Evolutionary conservation across 2,329 filamentous ascomycete species (phyloP), one percentile per base, ranked within the genome.

Genomic region (Scleromitrula shiraiana): DNA sequence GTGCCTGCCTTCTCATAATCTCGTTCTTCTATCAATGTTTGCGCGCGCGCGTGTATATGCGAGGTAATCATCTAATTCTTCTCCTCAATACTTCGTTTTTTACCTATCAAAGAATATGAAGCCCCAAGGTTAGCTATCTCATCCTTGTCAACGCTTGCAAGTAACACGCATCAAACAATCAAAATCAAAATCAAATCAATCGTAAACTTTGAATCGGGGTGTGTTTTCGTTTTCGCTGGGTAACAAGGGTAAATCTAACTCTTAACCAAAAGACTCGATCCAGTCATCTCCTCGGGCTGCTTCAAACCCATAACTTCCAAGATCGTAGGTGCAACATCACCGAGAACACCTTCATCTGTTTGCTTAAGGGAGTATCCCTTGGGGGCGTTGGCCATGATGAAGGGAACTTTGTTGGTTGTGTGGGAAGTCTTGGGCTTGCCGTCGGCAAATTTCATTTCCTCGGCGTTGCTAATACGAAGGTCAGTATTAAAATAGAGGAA

Each of bases 361-460:
- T 80, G 75, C 72, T 89, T 84, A 62, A 98, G 73, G 61, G 80
- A 88, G 83, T 85, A 96, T 59, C 87, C 86, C 64, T 85, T 78
- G 33, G 93, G 93, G 7, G 90, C 90, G 67, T 97, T 98, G 66
- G 90, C 88, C 90, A 98, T 95, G 69, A 97, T 80, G 66, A 98
- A 91, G 8, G 93, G 93, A 45, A 98, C 93, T 69, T 93, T 93
- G 78, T 98, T 98, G 58, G 85, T 90, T 38, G 93, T 98, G 76
- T 98, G 93, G 43, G 87, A 91, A 7, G 93, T 98, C 80, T 98
- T 98, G 61, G 93, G 93, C 66, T 88, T 95, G 67, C 90, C 89
- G 67, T 96, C 87, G 59, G 87, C 74, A 65, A 89, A 97, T 70
- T 97, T 85, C 93, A 98, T 98, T 75, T 98, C 93, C 74, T 98